Evolutionary conservation across 306 rosid species (phyloP).

Genomic region (Biancaea sappan): DNA sequence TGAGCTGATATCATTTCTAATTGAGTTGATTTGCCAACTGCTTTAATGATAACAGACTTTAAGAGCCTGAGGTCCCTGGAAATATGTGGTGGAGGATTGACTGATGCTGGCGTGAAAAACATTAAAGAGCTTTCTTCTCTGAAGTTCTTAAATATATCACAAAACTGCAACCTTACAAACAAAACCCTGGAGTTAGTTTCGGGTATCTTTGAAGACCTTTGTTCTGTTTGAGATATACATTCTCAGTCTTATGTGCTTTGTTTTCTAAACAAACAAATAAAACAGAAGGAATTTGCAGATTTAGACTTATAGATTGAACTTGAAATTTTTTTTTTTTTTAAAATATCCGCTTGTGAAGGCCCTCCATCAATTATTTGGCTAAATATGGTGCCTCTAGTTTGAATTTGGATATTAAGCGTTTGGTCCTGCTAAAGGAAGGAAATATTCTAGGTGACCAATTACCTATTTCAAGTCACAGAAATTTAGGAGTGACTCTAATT

Average conservation of each 20-base stretch:
- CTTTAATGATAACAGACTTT: slow-evolving; percentile 56
- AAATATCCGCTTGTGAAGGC: slow-evolving; percentile 4
- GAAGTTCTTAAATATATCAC: slow-evolving; percentile 81
- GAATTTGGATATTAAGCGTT: slow-evolving; percentile 8
- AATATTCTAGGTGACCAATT: neutral
- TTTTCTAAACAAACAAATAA: neutral
- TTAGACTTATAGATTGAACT: slow-evolving; percentile 5
- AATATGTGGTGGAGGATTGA: slow-evolving; percentile 92
- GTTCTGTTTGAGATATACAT: neutral
- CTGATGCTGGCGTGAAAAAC: slow-evolving; percentile 88
- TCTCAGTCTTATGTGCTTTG: slow-evolving; percentile 21
- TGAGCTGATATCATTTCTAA: neutral
- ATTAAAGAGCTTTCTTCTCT: slow-evolving; percentile 84
- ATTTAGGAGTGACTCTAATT: neutral
- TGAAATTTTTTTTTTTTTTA: neutral
- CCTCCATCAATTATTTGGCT: slow-evolving; percentile 15
- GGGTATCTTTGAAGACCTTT: slow-evolving; percentile 47
- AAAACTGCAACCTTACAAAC: slow-evolving; percentile 85
- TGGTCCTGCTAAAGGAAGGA: slow-evolving; percentile 1
- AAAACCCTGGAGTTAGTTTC: slow-evolving; percentile 81
- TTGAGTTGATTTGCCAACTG: neutral
- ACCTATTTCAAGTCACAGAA: neutral
- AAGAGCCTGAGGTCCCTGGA: slow-evolving; percentile 89
- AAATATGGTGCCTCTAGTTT: neutral
- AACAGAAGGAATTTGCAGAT: neutral